Percentiles rank a stretch among this genome's conserved stretches.
Conservation (phyloP, 73 alveolate genomes). For the Paramecium primaurelia region DNA sequence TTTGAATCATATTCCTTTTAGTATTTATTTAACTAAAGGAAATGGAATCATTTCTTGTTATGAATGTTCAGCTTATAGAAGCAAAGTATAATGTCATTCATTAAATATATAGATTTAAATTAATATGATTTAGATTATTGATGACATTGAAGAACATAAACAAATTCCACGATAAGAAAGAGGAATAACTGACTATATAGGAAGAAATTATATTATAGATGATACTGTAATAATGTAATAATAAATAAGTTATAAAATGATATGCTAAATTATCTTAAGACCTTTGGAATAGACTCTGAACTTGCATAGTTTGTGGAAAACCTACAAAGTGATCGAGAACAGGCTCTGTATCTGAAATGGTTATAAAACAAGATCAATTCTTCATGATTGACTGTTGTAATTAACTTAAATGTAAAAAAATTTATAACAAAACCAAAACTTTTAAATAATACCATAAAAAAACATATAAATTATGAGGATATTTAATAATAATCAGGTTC, state of each 20-base stretch:
- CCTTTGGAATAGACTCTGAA: constrained; percentile 81
- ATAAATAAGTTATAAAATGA: constrained; percentile 61
- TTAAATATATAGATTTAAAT: constrained; percentile 48
- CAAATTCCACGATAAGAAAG: constrained; percentile 56
- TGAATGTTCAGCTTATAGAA: constrained; percentile 35
- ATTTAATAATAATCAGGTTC: neutral
- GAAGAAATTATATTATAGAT: constrained; percentile 79
- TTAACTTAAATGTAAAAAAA: neutral
- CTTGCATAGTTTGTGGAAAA: constrained; percentile 84
- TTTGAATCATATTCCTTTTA: constrained; percentile 34
- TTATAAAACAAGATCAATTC: constrained; percentile 41
- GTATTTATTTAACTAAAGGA: constrained; percentile 33
- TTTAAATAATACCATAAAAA: neutral
- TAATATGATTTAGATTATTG: constrained; percentile 49
- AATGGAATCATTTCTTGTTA: constrained; percentile 37
- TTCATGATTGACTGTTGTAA: neutral
- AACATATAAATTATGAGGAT: neutral
- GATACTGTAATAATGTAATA: constrained; percentile 9
- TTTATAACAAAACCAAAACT: neutral
- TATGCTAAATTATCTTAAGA: constrained; percentile 74
- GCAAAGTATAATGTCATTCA: constrained; percentile 10
- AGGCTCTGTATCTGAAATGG: constrained; percentile 89
- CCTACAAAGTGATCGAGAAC: constrained; percentile 80
- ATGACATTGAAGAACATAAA: constrained; percentile 49
- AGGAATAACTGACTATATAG: constrained; percentile 65